These are phyloP conservation scores for Eutrema salsugineum DNA, from an alignment of 441 rosid species.

Conservation along the genomic window DNA sequence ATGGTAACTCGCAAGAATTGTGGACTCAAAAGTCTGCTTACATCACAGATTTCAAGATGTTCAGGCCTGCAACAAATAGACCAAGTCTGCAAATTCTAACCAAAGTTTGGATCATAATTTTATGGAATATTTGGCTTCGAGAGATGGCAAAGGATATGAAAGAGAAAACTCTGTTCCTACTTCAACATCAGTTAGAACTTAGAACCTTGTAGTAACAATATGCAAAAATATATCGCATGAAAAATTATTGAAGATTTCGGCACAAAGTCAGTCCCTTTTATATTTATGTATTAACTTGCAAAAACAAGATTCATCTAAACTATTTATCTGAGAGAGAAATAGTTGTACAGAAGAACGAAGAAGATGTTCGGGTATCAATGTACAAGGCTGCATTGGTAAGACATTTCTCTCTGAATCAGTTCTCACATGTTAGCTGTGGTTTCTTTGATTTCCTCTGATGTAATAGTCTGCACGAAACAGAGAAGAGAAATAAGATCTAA, in stretches of 20 bases:
- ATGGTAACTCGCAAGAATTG: conserved; percentile 50
- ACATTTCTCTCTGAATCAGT: neutral
- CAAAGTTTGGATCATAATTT: conserved; percentile 38
- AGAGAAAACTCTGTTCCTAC: conserved; percentile 6
- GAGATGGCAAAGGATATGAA: conserved; percentile 42
- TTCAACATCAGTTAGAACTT: conserved; percentile 33
- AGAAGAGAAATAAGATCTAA: conserved; percentile 6
- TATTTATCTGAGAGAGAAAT: conserved; percentile 1
- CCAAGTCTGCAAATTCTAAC: neutral
- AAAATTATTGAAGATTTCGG: neutral
- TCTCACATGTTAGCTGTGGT: conserved; percentile 53
- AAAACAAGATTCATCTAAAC: conserved; percentile 33
- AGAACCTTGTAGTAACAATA: conserved; percentile 21
- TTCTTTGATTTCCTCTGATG: conserved; percentile 66
- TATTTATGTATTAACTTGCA: conserved; percentile 11
- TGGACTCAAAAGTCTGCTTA: conserved; percentile 48
- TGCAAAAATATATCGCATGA: neutral
- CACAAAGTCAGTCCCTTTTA: neutral
- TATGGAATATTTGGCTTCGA: conserved; percentile 40
- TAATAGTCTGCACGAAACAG: conserved; percentile 44
- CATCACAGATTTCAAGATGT: conserved; percentile 59
- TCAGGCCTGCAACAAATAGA: conserved; percentile 36
- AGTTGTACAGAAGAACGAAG: conserved; percentile 25
- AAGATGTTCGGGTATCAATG: conserved; percentile 19
- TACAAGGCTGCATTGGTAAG: conserved; percentile 22